Evolutionary conservation across 306 rosid species (phyloP).

Genomic region (Vachellia collinsii): DNA sequence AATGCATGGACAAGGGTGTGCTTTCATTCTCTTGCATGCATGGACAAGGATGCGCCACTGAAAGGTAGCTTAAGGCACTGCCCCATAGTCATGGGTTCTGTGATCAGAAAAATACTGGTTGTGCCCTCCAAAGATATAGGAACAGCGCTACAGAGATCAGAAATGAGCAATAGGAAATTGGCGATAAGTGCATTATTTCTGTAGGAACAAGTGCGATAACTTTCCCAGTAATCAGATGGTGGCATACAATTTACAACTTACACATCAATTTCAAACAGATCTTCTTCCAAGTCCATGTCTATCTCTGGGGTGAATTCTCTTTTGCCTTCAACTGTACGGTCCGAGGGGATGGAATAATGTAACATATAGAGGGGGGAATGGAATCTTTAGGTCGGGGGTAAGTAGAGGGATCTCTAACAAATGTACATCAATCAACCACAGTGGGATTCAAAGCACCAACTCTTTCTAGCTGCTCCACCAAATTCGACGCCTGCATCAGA

Average conservation of each 20-base stretch:
- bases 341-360: constrained; percentile 12
- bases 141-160: constrained; percentile 62
- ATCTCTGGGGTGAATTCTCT: constrained; percentile 28
- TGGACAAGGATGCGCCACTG: constrained; percentile 38
- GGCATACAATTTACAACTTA: constrained; percentile 51
- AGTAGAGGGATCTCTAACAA: constrained; percentile 76
- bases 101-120: constrained; percentile 30
- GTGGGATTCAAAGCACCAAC: constrained; percentile 36
- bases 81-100: constrained; percentile 49
- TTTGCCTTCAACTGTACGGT: constrained; percentile 26
- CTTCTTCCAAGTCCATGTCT: constrained; percentile 62
- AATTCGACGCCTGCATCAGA: constrained; percentile 47
- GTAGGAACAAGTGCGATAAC: constrained; percentile 34
- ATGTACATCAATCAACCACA: constrained; percentile 36
- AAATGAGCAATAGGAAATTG: constrained; percentile 66
- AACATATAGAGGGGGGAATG: not conserved
- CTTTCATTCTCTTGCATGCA: constrained; percentile 28
- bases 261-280: constrained; percentile 69
- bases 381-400: constrained; percentile 48
- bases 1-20: not conserved
- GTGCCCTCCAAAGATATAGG: constrained; percentile 43
- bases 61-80: constrained; percentile 57
- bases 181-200: constrained; percentile 64
- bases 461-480: constrained; percentile 42
- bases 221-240: constrained; percentile 47